Conservation (phyloP, 1,284 basidiomycete genomes). For the Omphalotus olearius region DNA sequence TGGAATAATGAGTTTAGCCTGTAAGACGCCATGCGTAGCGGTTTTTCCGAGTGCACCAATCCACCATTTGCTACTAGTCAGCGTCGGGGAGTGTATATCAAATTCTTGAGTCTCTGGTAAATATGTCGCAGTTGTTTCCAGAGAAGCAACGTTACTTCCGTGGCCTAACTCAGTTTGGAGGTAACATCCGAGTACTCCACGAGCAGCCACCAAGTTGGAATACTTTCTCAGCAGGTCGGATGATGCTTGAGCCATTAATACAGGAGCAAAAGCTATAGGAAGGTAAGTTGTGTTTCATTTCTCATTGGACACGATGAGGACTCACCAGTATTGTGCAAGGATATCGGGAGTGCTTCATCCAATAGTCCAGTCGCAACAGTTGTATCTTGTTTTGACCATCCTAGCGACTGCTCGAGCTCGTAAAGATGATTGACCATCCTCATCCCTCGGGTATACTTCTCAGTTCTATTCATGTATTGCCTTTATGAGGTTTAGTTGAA, state of each 20-base stretch:
- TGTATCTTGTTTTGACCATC: conserved; percentile 49
- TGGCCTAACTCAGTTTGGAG: conserved; percentile 77
- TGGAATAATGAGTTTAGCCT: conserved; percentile 71
- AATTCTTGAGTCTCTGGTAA: conserved; percentile 66
- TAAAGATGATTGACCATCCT: conserved; percentile 50
- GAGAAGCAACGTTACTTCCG: conserved; percentile 63
- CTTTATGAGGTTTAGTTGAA: conserved; percentile 25
- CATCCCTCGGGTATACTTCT: conserved; percentile 46
- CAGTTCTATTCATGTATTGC: conserved; percentile 46
- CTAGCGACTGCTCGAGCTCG: conserved; percentile 49
- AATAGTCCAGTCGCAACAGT: conserved; percentile 38
- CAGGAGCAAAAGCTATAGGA: conserved; percentile 57
- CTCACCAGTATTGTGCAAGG: conserved; percentile 57
- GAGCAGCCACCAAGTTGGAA: conserved; percentile 41
- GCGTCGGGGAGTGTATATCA: conserved; percentile 71
- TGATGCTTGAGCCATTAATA: conserved; percentile 58
- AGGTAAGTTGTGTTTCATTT: background rate
- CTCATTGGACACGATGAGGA: conserved; percentile 6
- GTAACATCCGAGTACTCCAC: conserved; percentile 68
- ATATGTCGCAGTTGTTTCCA: conserved; percentile 81
- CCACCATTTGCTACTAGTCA: conserved; percentile 86
- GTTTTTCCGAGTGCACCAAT: conserved; percentile 70
- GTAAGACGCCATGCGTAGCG: conserved; percentile 75
- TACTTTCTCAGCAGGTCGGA: conserved; percentile 46
- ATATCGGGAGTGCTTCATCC: conserved; percentile 50